phyloP scores from a whole-genome alignment of 768 basidiomycete genomes.

The Mycena amicta region DNA sequence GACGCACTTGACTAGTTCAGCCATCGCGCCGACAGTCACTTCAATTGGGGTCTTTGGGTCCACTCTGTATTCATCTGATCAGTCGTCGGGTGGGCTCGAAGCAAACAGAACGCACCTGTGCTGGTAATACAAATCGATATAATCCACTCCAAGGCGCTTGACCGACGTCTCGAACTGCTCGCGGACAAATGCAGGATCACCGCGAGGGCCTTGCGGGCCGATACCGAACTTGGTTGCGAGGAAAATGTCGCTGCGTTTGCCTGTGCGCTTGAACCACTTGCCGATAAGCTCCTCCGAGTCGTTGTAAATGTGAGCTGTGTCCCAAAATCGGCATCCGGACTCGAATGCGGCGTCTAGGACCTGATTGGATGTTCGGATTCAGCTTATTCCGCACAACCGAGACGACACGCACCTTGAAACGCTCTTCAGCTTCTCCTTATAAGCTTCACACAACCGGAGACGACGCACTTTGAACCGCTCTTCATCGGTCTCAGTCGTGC shows the following conservation, averaged over 20 bases:
- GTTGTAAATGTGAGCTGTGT: slow-evolving; percentile 43
- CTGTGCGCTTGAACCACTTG: slow-evolving; percentile 21
- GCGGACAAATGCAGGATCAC: slow-evolving; percentile 34
- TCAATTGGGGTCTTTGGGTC: slow-evolving; percentile 34
- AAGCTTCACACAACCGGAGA: too few relatives aligned
- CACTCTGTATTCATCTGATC: slow-evolving; percentile 1
- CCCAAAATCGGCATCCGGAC: slow-evolving; percentile 44
- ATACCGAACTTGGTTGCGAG: slow-evolving; percentile 21
- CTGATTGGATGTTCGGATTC: slow-evolving; percentile 23
- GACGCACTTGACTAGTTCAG: slow-evolving; percentile 39
- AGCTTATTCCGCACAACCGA: background rate
- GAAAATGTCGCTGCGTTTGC: slow-evolving; percentile 15
- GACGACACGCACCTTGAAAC: background rate
- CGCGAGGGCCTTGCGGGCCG: slow-evolving; percentile 14
- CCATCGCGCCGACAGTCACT: slow-evolving; percentile 37
- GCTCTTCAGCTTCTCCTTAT: too few relatives aligned
- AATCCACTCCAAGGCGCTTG: slow-evolving; percentile 29
- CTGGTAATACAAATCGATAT: slow-evolving; percentile 35
- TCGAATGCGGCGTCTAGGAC: slow-evolving; percentile 42
- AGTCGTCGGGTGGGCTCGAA: background rate
- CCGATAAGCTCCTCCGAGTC: slow-evolving; percentile 42
- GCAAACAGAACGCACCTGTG: slow-evolving; percentile 7
- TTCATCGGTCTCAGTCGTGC: background rate
- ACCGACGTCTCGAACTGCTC: slow-evolving; percentile 33
- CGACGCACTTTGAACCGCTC: background rate